Evolutionary conservation across 148 eudicot genomes (phyloP), one percentile per base, ranked within the genome.

Genomic region (Pouteria glomerata): DNA sequence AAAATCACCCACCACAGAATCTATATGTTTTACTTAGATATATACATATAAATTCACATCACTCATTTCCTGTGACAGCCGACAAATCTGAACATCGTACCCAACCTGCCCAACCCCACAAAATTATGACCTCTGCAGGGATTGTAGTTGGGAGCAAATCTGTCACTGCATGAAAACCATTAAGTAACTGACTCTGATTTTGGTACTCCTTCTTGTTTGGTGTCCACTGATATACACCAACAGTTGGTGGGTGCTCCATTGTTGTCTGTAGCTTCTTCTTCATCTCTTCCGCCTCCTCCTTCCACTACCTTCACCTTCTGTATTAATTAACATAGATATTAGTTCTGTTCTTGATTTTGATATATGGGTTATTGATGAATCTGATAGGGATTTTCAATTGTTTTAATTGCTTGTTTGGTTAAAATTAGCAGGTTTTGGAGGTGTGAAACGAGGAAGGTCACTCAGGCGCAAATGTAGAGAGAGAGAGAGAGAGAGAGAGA

Each of bases 11-110:
- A 26, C 3, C 21, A 31, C n/a, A 4, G 2, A 27, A 14, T 44
- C 39, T 23, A 5, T 10, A 30, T 30, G 0, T 18, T 13, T 5
- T 34, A 26, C 53, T 21, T 26, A 52, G 11, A 15, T 44, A 27
- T 65, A 18, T 37, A 19, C 7, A 62, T 18, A 60, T 3, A 27
- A 26, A 55, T 53, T 57, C 63, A 27, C 55, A 39, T 77, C 78
- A 81, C 71, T 44, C 44, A 57, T 62, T 61, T 69, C 75, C 58
- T 78, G 82, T 81, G 87, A 81, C 78, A 74, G 74, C 87, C 81
- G 87, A 84, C 87, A 84, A 60, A 16, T 72, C 87, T 81, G 82
- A 81, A 84, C 82, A 73, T 78, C 51, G 87, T 82, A 79, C 81
- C 76, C 76, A 70, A 18, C 23, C 34, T 6, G 26, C 63, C 53